Evolutionary conservation across 257 asterid species (phyloP).

Genomic region (Petunia axillaris): DNA sequence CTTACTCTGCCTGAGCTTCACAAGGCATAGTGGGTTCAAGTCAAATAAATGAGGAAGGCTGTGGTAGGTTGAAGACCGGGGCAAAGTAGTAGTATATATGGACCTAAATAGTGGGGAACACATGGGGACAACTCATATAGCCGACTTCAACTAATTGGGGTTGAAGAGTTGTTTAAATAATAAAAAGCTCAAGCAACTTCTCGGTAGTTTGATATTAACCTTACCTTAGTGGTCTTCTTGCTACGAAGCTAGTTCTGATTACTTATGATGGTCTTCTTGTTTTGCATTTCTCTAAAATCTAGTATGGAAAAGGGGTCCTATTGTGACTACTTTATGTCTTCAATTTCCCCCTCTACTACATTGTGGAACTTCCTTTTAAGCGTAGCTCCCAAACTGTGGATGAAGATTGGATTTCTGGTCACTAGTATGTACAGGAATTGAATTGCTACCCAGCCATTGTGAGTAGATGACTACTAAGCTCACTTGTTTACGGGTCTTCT

Average conservation of each 20-base stretch:
- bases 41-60: background rate
- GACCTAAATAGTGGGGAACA: background rate
- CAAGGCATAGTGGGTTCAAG: background rate
- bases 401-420: background rate
- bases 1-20: background rate
- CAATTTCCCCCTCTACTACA: background rate
- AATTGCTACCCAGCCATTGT: constrained; percentile 18
- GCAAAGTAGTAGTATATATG: background rate
- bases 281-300: background rate
- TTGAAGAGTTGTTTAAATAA: too few relatives aligned
- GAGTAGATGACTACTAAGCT: background rate
- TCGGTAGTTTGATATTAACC: background rate
- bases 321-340: background rate
- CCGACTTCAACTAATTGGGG: too few relatives aligned
- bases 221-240: constrained; percentile 1
- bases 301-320: constrained; percentile 4
- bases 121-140: background rate
- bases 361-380: background rate
- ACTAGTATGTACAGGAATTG: constrained; percentile 11
- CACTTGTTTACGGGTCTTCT: constrained; percentile 5
- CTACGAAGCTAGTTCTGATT: background rate
- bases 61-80: constrained; percentile 3
- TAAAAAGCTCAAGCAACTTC: background rate
- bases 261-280: background rate
- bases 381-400: background rate